phyloP scores from a whole-genome alignment of 78 protist species.

The Dictyostelium intermedium region DNA sequence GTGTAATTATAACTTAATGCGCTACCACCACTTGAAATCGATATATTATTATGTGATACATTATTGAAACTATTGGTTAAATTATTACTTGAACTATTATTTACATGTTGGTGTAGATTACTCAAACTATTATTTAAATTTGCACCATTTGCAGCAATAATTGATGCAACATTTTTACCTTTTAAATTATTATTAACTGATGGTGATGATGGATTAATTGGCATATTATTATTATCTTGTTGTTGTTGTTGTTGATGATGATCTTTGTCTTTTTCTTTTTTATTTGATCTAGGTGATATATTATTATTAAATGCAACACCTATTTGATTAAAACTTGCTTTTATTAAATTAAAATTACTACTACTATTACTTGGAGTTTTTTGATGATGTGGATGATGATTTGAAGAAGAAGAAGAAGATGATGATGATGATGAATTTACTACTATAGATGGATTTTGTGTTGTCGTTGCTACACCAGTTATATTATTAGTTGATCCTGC shows the following conservation, averaged over 20 bases:
- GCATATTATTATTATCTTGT: neutral
- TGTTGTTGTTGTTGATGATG: neutral
- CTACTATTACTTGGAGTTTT: neutral
- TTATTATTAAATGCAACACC: neutral
- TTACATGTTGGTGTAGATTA: neutral
- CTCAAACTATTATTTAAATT: neutral
- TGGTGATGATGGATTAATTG: neutral
- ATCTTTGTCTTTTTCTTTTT: neutral
- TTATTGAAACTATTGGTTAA: neutral
- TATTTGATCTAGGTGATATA: neutral
- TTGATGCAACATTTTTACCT: constrained; percentile 2
- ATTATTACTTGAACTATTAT: neutral
- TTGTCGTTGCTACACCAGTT: neutral
- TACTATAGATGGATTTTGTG: neutral
- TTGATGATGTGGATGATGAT: no score
- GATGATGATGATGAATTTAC: neutral
- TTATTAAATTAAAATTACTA: neutral
- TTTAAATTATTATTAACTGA: neutral
- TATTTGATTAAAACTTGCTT: neutral
- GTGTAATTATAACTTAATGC: neutral
- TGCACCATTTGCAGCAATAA: constrained; percentile 9
- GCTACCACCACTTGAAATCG: neutral
- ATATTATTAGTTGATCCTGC: neutral
- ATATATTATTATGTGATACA: neutral
- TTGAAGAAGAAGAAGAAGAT: neutral